Evolutionary conservation across 306 rosid species (phyloP), one percentile per base, ranked within the genome.

Genomic region (Cicer bijugum): DNA sequence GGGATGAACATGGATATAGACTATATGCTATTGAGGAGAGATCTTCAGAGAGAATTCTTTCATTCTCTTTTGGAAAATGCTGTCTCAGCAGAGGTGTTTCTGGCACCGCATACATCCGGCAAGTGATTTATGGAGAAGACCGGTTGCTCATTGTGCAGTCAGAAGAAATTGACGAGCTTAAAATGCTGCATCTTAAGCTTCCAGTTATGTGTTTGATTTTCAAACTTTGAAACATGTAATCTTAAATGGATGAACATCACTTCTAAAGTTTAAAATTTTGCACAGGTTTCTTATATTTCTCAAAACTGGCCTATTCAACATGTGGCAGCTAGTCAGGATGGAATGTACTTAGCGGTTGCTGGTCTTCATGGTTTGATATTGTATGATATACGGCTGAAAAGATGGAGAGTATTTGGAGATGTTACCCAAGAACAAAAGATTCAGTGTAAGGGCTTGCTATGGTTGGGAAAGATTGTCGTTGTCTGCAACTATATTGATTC

Each of bases 21-120:
- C 95, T 94, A 80, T 94, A 91, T 86, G 84, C 92, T 43, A 81
- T 88, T 4, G 98, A 94, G 84, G 96, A 79, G 72, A 84, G 79
- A 69, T 87, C 90, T 57, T 83, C 88, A 10, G 98, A 88, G 81
- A 88, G 97, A 84, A 74, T 94, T 78, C 78, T 94, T 81, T 87
- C 92, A 40, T 94, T 94, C 85, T 91, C 98, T 45, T 94, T 94
- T 71, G 97, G 98, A 17, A 94, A 94, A 82, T 94, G 98, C 83
- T 94, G 96, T 81, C 98, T 91, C 75, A 91, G 91, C 80, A 88
- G 97, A 91, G 98, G 98, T 76, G 92, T 94, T 84, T 91, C 98
- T 55, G 92, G 97, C 82, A 80, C 93, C 75, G 85, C 97, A 33
- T 90, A 83, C 80, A 85, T 85, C 64, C 96, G 96, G 15, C 98